Conservation (phyloP, 2,329 filamentous ascomycete genomes). For the Neopestalotiopsis rosae region DNA sequence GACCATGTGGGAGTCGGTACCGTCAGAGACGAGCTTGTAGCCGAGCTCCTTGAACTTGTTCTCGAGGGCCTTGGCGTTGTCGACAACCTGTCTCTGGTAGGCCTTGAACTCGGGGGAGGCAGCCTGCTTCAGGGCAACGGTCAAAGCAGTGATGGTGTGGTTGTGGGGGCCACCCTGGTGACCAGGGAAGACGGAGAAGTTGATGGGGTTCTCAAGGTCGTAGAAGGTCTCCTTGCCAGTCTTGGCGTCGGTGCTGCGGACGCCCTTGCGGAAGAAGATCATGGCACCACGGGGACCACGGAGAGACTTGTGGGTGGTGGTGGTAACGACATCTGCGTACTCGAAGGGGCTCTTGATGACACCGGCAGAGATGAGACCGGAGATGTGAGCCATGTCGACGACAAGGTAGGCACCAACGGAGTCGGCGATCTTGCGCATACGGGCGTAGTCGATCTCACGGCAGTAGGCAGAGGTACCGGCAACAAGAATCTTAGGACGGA, state of each 20-base stretch:
- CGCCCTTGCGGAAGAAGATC: slow-evolving; percentile 99
- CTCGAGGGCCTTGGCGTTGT: slow-evolving; percentile 92
- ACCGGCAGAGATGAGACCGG: slow-evolving; percentile 88
- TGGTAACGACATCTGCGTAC: slow-evolving; percentile 95
- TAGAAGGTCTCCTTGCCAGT: slow-evolving; percentile 88
- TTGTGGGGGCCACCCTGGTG: slow-evolving; percentile 99
- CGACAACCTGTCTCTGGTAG: slow-evolving; percentile 91
- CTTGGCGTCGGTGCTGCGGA: slow-evolving; percentile 89
- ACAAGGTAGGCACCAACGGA: slow-evolving; percentile 92
- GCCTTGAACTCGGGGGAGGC: slow-evolving; percentile 87
- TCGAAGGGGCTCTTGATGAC: slow-evolving; percentile 94
- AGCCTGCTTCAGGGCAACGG: slow-evolving; percentile 94
- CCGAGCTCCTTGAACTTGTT: slow-evolving; percentile 82
- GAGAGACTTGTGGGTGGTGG: slow-evolving; percentile 98
- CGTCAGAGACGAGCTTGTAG: slow-evolving; percentile 93
- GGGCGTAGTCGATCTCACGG: slow-evolving; percentile 93
- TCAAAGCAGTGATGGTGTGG: slow-evolving; percentile 97
- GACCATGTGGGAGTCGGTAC: slow-evolving; percentile 98
- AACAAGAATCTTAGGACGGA: slow-evolving; percentile 94
- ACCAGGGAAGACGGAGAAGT: slow-evolving; percentile 98
- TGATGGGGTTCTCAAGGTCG: slow-evolving; percentile 94
- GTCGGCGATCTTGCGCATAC: slow-evolving; percentile 96
- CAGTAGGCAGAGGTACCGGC: slow-evolving; percentile 98
- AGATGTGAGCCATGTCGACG: slow-evolving; percentile 99
- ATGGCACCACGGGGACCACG: slow-evolving; percentile 97